phyloP scores from a whole-genome alignment of 2,329 filamentous ascomycete species.

The Aspergillus pseudoterreus region DNA sequence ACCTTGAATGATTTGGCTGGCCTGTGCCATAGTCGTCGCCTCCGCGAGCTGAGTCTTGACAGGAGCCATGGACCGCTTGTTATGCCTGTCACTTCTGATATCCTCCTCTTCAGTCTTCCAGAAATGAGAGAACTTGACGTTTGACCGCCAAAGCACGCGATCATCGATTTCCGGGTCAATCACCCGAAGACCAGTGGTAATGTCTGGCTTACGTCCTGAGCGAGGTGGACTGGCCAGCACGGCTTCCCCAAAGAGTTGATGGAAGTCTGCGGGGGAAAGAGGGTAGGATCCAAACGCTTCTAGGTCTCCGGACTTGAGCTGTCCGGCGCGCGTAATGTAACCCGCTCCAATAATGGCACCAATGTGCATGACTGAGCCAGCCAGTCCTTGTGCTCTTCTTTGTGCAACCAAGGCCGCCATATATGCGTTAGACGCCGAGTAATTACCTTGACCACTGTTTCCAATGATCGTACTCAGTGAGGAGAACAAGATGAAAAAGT shows the following conservation, averaged over 20 bases:
- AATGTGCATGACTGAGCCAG: conserved; percentile 18
- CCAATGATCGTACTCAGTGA: conserved; percentile 36
- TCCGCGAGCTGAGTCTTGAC: too few species aligned
- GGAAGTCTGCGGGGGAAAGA: conserved; percentile 19
- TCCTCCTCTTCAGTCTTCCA: too few species aligned
- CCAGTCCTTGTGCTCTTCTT: conserved; percentile 18
- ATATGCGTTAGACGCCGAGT: conserved; percentile 39
- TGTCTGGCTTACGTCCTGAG: conserved; percentile 13
- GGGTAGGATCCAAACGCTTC: conserved; percentile 6
- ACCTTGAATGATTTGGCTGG: neutral
- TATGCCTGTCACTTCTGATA: too few species aligned
- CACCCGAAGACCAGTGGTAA: neutral
- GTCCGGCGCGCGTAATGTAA: conserved; percentile 6
- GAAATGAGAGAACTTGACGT: too few species aligned
- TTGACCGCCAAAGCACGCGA: neutral
- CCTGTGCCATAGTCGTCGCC: neutral
- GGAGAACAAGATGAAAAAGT: conserved; percentile 39
- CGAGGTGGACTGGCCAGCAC: conserved; percentile 41
- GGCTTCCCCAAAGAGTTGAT: conserved; percentile 41
- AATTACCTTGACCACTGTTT: conserved; percentile 36
- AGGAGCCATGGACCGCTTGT: too few species aligned
- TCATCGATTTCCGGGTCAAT: neutral
- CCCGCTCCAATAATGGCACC: conserved; percentile 22
- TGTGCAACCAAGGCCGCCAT: conserved; percentile 27
- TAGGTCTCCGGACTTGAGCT: neutral